phyloP scores from a whole-genome alignment of 139 green algal species.

The Bryopsis sp. region DNA sequence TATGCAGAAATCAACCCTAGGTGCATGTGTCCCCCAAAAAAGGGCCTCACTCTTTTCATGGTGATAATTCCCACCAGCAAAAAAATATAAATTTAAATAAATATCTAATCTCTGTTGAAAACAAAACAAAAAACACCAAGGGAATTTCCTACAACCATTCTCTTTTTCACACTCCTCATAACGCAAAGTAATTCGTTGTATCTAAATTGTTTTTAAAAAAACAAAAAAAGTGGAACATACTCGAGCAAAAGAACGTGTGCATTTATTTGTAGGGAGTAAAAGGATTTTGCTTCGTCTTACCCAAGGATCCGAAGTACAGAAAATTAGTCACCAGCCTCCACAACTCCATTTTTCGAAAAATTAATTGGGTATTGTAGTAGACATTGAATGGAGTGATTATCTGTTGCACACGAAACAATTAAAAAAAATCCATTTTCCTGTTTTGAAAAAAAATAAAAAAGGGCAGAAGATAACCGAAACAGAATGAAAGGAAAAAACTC shows the following conservation, averaged over 20 bases:
- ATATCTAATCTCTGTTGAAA: too few relatives aligned
- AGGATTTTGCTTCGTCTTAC: slow-evolving; percentile 46
- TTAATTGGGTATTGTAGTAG: slow-evolving; percentile 93
- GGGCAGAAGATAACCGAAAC: too few relatives aligned
- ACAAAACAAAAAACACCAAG: too few relatives aligned
- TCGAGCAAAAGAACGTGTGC: neutral
- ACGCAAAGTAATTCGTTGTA: too few relatives aligned
- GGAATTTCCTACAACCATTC: too few relatives aligned
- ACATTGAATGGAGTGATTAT: slow-evolving; percentile 92
- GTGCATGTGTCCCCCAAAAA: neutral
- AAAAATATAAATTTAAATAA: too few relatives aligned
- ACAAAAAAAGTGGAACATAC: slow-evolving; percentile 19
- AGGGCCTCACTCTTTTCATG: too few relatives aligned
- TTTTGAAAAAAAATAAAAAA: too few relatives aligned
- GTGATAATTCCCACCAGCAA: too few relatives aligned
- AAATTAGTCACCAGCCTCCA: slow-evolving; percentile 98
- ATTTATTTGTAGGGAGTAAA: neutral
- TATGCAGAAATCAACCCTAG: neutral
- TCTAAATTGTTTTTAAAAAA: slow-evolving; percentile 5
- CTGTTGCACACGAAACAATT: too few relatives aligned
- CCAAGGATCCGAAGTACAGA: slow-evolving; percentile 93
- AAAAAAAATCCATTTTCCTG: too few relatives aligned
- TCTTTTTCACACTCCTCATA: neutral
- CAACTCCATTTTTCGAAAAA: slow-evolving; percentile 79
- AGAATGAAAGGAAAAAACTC: too few relatives aligned